Conservation (phyloP, 1,139 yeast species). For the Groenewaldozyma auringiensis region DNA sequence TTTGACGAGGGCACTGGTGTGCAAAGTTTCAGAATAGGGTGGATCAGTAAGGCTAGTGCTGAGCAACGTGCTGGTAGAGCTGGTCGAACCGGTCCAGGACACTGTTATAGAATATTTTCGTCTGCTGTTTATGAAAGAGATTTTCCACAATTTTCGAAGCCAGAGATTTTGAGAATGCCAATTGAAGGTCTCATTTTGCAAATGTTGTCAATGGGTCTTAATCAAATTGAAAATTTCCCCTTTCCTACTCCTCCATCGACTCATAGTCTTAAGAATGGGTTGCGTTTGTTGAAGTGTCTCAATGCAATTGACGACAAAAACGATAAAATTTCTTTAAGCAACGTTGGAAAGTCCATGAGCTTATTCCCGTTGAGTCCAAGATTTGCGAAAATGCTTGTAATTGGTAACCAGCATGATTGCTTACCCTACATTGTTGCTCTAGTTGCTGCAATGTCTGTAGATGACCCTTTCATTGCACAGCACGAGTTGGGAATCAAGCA, state of each 20-base stretch:
- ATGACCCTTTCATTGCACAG: constrained; percentile 78
- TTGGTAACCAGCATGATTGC: constrained; percentile 83
- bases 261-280: constrained; percentile 52
- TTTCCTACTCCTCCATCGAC: constrained; percentile 93
- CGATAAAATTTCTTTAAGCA: constrained; percentile 47
- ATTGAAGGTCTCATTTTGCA: constrained; percentile 88
- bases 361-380: constrained; percentile 90
- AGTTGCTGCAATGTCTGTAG: constrained; percentile 89
- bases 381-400: constrained; percentile 78
- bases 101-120: constrained; percentile 84
- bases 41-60: constrained; percentile 95
- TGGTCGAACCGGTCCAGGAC: constrained; percentile 99
- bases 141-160: constrained; percentile 72
- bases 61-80: constrained; percentile 97
- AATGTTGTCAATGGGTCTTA: constrained; percentile 97
- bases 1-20: constrained; percentile 82
- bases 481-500: constrained; percentile 53
- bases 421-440: constrained; percentile 81
- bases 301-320: constrained; percentile 60
- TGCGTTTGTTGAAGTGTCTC: constrained; percentile 55
- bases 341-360: constrained; percentile 78
- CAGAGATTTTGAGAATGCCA: constrained; percentile 93
- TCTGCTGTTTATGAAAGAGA: constrained; percentile 93
- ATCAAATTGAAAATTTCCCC: constrained; percentile 83
- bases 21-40: constrained; percentile 83